Evolutionary conservation across 345 rosid species (phyloP).

Genomic region (Populus deltoides): DNA sequence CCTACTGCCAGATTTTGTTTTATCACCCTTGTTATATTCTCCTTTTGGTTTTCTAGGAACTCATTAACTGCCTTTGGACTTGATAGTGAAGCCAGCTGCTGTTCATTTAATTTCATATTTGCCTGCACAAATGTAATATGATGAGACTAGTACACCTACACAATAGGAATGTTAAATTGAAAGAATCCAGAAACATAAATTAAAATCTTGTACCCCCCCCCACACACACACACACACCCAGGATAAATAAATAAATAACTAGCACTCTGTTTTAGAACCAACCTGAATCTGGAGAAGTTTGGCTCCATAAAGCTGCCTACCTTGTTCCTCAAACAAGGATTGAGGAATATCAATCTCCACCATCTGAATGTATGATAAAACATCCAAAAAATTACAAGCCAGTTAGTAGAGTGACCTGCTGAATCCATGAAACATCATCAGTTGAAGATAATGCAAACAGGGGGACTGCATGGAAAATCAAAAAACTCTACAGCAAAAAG

Average conservation of each 20-base stretch:
- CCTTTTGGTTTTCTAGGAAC: constrained; percentile 66
- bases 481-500: too few species aligned
- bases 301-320: constrained; percentile 89
- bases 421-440: neutral
- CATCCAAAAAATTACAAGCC: neutral
- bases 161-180: too few species aligned
- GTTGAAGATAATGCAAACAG: too few species aligned
- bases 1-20: constrained; percentile 78
- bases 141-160: too few species aligned
- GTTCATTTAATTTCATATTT: constrained; percentile 63
- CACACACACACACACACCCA: too few species aligned
- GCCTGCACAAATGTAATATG: constrained; percentile 40
- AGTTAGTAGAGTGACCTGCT: neutral
- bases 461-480: too few species aligned
- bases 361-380: constrained; percentile 48
- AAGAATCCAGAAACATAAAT: too few species aligned
- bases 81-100: constrained; percentile 72
- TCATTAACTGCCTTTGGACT: constrained; percentile 80
- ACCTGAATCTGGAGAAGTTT: constrained; percentile 86
- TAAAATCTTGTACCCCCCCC: neutral
- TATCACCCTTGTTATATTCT: constrained; percentile 53
- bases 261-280: constrained; percentile 5
- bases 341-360: constrained; percentile 83
- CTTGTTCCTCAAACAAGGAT: constrained; percentile 93
- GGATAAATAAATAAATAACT: neutral